Conservation (phyloP, 1,139 yeast species). For the Taphrina communis region DNA sequence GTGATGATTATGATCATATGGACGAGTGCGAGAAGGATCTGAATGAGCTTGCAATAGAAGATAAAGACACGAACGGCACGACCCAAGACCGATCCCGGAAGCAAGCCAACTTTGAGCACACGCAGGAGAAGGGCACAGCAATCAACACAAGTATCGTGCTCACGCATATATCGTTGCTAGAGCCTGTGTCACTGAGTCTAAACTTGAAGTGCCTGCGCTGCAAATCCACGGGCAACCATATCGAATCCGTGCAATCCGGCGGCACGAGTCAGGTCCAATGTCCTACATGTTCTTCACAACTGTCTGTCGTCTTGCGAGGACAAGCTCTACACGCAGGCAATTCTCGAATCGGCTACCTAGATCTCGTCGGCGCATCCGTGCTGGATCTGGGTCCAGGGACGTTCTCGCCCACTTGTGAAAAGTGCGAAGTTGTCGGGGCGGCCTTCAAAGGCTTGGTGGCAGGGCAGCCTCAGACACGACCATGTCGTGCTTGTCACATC, state of each 20-base stretch:
- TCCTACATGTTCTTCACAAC: constrained; percentile 21
- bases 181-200: constrained; percentile 51
- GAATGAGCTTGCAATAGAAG: neutral
- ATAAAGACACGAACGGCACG: neutral
- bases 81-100: neutral
- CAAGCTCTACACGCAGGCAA: constrained; percentile 18
- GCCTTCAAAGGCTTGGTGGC: constrained; percentile 51
- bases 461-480: constrained; percentile 50
- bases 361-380: constrained; percentile 53
- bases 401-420: constrained; percentile 53
- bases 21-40: constrained; percentile 33
- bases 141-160: constrained; percentile 48
- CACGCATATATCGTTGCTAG: constrained; percentile 52
- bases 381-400: constrained; percentile 53
- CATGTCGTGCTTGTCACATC: constrained; percentile 53
- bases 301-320: constrained; percentile 21
- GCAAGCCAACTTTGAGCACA: neutral
- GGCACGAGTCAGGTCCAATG: constrained; percentile 46
- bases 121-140: constrained; percentile 29
- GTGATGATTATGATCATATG: constrained; percentile 33
- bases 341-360: constrained; percentile 52
- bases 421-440: constrained; percentile 47
- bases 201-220: constrained; percentile 54
- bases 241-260: constrained; percentile 15
- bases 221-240: constrained; percentile 49